Conservation (phyloP, 345 rosid genomes). For the Bruguiera gymnorhiza region DNA sequence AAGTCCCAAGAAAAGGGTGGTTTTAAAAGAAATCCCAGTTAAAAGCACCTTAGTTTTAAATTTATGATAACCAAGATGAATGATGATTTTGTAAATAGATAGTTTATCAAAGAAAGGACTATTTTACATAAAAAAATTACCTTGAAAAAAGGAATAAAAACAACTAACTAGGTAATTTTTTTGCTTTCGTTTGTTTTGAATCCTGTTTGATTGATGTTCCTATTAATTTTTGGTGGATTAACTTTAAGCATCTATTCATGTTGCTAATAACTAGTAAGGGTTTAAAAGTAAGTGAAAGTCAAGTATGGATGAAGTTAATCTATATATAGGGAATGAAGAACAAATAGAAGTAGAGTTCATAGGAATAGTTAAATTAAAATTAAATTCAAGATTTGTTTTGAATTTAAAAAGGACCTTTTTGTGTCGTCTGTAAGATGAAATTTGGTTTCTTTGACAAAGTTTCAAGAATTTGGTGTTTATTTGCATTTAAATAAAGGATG, state of each 20-base stretch:
- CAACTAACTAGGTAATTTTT: background rate
- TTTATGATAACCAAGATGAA: too few species aligned
- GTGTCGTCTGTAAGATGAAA: background rate
- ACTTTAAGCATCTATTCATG: too few species aligned
- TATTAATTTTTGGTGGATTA: too few species aligned
- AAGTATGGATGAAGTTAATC: background rate
- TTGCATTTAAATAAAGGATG: too few species aligned
- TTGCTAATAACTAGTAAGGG: too few species aligned
- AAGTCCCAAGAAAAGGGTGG: too few species aligned
- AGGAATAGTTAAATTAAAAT: background rate
- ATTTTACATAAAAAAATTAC: background rate
- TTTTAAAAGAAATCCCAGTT: too few species aligned
- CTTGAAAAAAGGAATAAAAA: background rate
- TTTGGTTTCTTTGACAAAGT: background rate
- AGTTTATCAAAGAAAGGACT: background rate
- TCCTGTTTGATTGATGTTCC: too few species aligned
- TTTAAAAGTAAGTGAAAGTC: too few species aligned
- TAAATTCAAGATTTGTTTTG: background rate
- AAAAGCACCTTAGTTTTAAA: too few species aligned
- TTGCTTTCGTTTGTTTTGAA: background rate
- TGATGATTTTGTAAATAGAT: too few species aligned
- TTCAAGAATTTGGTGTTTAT: too few species aligned
- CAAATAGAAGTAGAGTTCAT: background rate
- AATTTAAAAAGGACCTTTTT: background rate
- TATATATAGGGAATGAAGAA: background rate